phyloP scores from a whole-genome alignment of 495 filamentous ascomycete species.

The Penicillium coprophilum region DNA sequence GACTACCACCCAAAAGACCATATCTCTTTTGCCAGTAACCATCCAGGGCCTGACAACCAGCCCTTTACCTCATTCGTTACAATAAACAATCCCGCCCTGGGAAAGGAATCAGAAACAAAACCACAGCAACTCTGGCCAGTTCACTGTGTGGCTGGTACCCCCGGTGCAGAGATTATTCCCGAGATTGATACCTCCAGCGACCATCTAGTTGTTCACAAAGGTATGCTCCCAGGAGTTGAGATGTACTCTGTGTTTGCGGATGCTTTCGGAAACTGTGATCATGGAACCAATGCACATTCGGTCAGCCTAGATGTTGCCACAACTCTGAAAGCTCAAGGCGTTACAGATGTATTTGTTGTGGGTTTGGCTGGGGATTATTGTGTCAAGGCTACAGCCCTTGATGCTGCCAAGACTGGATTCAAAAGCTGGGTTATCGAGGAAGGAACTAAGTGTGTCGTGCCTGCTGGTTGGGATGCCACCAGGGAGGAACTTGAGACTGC shows the following conservation, averaged over 20 bases:
- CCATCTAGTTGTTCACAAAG: conserved; percentile 73
- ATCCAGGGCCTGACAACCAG: conserved; percentile 60
- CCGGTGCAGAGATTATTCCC: conserved; percentile 70
- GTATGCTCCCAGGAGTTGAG: conserved; percentile 68
- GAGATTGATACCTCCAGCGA: conserved; percentile 65
- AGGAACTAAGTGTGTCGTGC: conserved; percentile 68
- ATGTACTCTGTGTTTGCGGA: conserved; percentile 91
- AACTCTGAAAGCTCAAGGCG: conserved; percentile 52
- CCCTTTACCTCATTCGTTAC: conserved; percentile 64
- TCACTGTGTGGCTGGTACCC: conserved; percentile 78
- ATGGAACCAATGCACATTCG: conserved; percentile 37
- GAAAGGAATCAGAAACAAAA: conserved; percentile 61
- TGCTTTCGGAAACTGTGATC: conserved; percentile 60
- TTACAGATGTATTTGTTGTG: conserved; percentile 78
- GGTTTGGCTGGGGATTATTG: conserved; percentile 90
- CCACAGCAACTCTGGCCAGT: conserved; percentile 78
- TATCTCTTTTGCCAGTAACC: conserved; percentile 86
- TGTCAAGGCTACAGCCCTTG: conserved; percentile 75
- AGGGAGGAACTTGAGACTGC: conserved; percentile 54
- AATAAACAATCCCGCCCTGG: conserved; percentile 63
- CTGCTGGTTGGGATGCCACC: conserved; percentile 55
- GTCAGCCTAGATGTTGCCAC: conserved; percentile 60
- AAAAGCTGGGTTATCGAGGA: conserved; percentile 74
- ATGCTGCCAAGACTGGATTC: conserved; percentile 77
- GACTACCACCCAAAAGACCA: conserved; percentile 87